Evolutionary conservation across 2,329 filamentous ascomycete genomes (phyloP).

Genomic region (Diaporthe longicolla): DNA sequence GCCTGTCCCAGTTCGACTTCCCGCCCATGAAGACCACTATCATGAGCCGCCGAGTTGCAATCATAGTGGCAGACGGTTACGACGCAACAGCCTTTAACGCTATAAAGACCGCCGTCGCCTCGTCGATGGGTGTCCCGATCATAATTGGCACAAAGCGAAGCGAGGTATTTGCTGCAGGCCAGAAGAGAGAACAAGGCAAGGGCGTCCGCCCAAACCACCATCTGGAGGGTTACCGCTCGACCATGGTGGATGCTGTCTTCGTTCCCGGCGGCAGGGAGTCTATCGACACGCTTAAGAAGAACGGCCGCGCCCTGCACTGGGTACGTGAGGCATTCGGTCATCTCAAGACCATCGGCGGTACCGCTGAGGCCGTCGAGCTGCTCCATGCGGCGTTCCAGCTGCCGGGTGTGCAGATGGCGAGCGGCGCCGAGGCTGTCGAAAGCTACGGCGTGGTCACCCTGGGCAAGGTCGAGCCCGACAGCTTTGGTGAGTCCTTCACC

Average conservation of each 20-base stretch:
- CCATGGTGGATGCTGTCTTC: conserved; percentile 85
- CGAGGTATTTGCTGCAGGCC: conserved; percentile 73
- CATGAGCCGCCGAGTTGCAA: conserved; percentile 78
- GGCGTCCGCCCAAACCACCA: conserved; percentile 81
- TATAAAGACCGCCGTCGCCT: conserved; percentile 73
- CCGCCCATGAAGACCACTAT: conserved; percentile 76
- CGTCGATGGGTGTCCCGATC: conserved; percentile 76
- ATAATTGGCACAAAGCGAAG: conserved; percentile 80
- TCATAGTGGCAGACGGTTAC: conserved; percentile 84
- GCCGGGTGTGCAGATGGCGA: conserved; percentile 58
- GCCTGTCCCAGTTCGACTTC: conserved; percentile 79
- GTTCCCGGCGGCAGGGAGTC: conserved; percentile 79
- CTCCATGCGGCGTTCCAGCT: conserved; percentile 65
- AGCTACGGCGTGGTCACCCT: conserved; percentile 85
- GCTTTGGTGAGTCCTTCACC: conserved; percentile 71
- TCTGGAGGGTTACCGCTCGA: conserved; percentile 83
- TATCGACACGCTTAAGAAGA: conserved; percentile 74
- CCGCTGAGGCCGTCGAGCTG: conserved; percentile 78
- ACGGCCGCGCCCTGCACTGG: conserved; percentile 82
- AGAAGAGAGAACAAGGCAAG: conserved; percentile 64
- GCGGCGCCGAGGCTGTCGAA: conserved; percentile 67
- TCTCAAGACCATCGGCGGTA: conserved; percentile 83
- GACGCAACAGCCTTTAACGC: conserved; percentile 76
- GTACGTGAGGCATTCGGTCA: conserved; percentile 86
- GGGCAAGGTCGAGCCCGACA: conserved; percentile 64